Conservation (phyloP, 345 rosid genomes). For the Gossypium bickii region DNA sequence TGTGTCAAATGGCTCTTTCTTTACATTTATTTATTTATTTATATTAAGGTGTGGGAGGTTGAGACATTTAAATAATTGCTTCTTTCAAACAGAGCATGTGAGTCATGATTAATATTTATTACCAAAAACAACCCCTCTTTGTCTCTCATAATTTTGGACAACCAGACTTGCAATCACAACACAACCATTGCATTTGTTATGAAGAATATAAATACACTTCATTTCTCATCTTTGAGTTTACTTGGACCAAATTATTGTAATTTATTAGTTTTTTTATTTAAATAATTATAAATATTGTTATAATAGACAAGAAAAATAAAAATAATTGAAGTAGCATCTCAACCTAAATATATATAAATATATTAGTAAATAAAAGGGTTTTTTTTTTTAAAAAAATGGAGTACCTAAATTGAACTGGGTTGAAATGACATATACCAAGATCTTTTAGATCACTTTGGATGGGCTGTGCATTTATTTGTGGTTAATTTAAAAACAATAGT, state of each 20-base stretch:
- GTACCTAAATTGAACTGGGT: background rate
- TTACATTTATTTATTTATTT: background rate
- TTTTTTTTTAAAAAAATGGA: background rate
- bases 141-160: background rate
- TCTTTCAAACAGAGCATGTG: background rate
- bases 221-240: too few relatives aligned
- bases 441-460: background rate
- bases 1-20: background rate
- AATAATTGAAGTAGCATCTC: too few relatives aligned
- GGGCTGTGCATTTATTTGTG: too few relatives aligned
- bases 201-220: background rate
- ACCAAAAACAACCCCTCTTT: background rate
- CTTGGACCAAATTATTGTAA: too few relatives aligned
- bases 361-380: background rate
- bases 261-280: too few relatives aligned
- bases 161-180: background rate
- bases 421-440: background rate
- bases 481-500: too few relatives aligned
- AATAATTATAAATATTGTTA: too few relatives aligned
- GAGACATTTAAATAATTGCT: background rate
- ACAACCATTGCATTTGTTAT: background rate
- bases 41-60: too few relatives aligned
- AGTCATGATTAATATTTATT: slow-evolving; percentile 4
- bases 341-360: too few relatives aligned
- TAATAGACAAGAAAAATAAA: too few relatives aligned